Evolutionary conservation across 768 basidiomycete genomes (phyloP).

Genomic region (Tricholoma hemisulphureum): DNA sequence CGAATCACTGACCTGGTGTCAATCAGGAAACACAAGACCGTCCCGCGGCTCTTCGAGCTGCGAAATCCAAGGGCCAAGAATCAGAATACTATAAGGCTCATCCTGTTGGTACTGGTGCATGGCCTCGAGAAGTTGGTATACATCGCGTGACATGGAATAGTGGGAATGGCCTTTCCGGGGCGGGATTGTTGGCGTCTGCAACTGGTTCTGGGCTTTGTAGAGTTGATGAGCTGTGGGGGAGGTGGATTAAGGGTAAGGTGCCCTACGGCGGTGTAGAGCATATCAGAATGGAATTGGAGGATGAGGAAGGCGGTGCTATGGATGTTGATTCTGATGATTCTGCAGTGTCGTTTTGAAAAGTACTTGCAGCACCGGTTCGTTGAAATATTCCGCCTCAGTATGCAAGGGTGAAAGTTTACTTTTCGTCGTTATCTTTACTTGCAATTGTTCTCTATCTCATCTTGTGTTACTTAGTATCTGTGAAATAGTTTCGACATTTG

Average conservation of each 20-base stretch:
- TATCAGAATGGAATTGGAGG: conserved; percentile 59
- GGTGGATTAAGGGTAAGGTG: conserved; percentile 63
- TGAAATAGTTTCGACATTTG: too few species aligned
- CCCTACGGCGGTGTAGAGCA: conserved; percentile 65
- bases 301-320: conserved; percentile 42
- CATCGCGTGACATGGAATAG: conserved; percentile 82
- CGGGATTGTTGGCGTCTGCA: conserved; percentile 68
- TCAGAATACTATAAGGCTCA: conserved; percentile 24
- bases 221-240: conserved; percentile 77
- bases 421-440: too few species aligned
- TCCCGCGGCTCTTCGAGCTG: conserved; percentile 4
- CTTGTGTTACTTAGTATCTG: too few species aligned
- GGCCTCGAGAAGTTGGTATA: conserved; percentile 77
- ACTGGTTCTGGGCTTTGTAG: conserved; percentile 85
- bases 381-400: too few species aligned
- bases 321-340: conserved; percentile 41
- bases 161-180: conserved; percentile 61
- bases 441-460: too few species aligned
- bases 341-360: conserved; percentile 13
- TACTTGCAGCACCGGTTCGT: too few species aligned
- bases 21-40: conserved; percentile 20
- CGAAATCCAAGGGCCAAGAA: conserved; percentile 30
- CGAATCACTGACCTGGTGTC: not conserved
- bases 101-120: conserved; percentile 57
- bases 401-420: too few species aligned